Conservation (phyloP, 768 basidiomycete species). For the Naganishia friedmannii region DNA sequence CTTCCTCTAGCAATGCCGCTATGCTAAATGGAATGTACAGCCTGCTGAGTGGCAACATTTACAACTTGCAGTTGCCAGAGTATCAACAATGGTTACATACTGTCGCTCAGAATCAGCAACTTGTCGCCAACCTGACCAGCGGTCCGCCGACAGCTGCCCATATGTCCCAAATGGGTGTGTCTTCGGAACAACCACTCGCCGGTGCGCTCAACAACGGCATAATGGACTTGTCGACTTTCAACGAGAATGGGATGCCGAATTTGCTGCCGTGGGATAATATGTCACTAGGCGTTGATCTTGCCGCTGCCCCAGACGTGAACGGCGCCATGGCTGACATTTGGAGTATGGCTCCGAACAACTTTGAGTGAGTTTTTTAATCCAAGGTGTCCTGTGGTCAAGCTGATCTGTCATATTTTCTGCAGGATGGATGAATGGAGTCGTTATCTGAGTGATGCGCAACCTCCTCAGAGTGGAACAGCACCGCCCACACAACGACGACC, state of each 20-base stretch:
- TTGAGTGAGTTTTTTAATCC: slow-evolving; percentile 28
- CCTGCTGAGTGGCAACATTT: slow-evolving; percentile 19
- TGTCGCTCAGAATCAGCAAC: slow-evolving; percentile 3
- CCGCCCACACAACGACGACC: too few species aligned
- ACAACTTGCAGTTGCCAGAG: slow-evolving; percentile 20
- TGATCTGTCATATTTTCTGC: not conserved
- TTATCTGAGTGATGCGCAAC: slow-evolving; percentile 29
- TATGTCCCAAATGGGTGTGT: not conserved
- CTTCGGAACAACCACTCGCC: not conserved
- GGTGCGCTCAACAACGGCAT: not conserved
- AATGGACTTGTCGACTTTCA: too few species aligned
- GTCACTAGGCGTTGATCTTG: slow-evolving; percentile 1
- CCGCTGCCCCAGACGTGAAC: slow-evolving; percentile 19
- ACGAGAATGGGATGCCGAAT: slow-evolving; percentile 1
- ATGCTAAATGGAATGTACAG: slow-evolving; percentile 17
- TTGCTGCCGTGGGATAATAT: not conserved
- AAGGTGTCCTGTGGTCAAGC: not conserved
- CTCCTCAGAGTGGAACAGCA: not conserved
- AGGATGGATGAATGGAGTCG: slow-evolving; percentile 35
- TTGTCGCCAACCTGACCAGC: not conserved
- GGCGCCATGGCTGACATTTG: slow-evolving; percentile 30
- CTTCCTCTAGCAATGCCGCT: slow-evolving; percentile 8
- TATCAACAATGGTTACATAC: slow-evolving; percentile 20
- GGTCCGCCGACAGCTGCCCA: not conserved
- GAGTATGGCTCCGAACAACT: slow-evolving; percentile 32